Evolutionary conservation across 2,329 filamentous ascomycete species (phyloP).

Genomic region (Colletotrichum sp.): DNA sequence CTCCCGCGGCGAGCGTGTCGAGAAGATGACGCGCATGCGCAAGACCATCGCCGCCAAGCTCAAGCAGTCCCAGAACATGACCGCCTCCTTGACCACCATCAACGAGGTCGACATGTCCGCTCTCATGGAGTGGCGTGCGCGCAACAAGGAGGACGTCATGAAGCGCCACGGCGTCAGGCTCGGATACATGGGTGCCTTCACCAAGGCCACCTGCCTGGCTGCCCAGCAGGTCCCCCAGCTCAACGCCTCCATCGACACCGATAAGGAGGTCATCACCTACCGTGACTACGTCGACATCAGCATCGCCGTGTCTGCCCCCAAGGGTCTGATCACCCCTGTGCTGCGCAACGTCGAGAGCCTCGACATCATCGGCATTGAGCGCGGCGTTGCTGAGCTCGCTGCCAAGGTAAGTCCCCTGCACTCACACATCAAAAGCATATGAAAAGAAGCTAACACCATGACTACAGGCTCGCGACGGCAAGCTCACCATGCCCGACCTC

Average conservation of each 20-base stretch:
- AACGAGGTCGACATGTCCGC: slow-evolving; percentile 58
- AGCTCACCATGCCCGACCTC: slow-evolving; percentile 79
- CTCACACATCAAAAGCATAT: fast-evolving
- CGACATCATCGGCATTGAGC: slow-evolving; percentile 38
- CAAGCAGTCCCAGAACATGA: slow-evolving; percentile 70
- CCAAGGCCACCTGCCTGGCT: slow-evolving; percentile 73
- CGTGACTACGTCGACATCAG: slow-evolving; percentile 76
- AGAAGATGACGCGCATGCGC: slow-evolving; percentile 68
- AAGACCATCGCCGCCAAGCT: slow-evolving; percentile 75
- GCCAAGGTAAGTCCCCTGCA: slow-evolving; percentile 58
- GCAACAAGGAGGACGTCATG: slow-evolving; percentile 62
- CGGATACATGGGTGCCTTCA: slow-evolving; percentile 77
- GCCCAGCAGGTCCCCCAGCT: slow-evolving; percentile 72
- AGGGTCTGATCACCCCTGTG: slow-evolving; percentile 77
- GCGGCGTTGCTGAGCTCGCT: slow-evolving; percentile 68
- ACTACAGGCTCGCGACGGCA: slow-evolving; percentile 67
- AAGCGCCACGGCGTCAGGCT: slow-evolving; percentile 44
- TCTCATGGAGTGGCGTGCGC: slow-evolving; percentile 66
- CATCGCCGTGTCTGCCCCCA: slow-evolving; percentile 74
- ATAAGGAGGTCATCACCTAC: slow-evolving; percentile 59
- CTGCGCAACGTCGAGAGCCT: slow-evolving; percentile 67
- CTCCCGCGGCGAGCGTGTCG: slow-evolving; percentile 20
- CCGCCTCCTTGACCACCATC: slow-evolving; percentile 71
- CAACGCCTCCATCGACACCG: slow-evolving; percentile 65
- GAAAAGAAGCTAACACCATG: neutral